These are phyloP conservation scores for Coemansia sp. DNA, from an alignment of 192 early-diverging fungal genomes.

Conservation along the genomic window DNA sequence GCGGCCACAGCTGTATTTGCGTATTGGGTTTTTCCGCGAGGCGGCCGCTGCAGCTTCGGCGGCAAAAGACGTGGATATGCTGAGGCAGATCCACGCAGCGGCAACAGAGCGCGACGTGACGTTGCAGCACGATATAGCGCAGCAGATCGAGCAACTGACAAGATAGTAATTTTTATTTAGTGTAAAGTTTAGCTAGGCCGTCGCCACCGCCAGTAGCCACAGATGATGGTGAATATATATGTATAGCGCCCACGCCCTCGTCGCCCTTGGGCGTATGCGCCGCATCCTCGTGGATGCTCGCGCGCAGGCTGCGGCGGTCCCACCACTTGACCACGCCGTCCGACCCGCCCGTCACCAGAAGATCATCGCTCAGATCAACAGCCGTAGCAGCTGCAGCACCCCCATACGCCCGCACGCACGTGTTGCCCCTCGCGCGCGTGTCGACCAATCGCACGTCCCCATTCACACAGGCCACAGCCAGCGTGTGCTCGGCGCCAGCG, in stretches of 20 bases:
- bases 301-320: constrained; percentile 28
- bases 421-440: not conserved
- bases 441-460: not conserved
- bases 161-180: not conserved
- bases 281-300: constrained; percentile 13
- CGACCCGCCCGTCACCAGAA: constrained; percentile 31
- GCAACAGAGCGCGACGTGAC: constrained; percentile 13
- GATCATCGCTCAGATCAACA: constrained; percentile 1
- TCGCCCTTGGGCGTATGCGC: constrained; percentile 38
- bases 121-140: constrained; percentile 34
- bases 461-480: not conserved
- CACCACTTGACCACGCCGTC: constrained; percentile 48
- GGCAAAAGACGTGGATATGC: constrained; percentile 62
- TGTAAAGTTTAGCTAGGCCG: constrained; percentile 9
- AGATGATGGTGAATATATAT: not conserved
- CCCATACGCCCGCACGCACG: not conserved
- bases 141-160: constrained; percentile 38
- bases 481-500: not conserved
- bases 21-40: constrained; percentile 72
- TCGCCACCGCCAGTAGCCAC: constrained; percentile 42
- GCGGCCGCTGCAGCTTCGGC: constrained; percentile 68
- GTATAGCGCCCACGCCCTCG: constrained; percentile 37
- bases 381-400: constrained; percentile 12
- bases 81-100: constrained; percentile 54
- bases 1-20: constrained; percentile 63